Evolutionary conservation across 306 rosid species (phyloP), one percentile per base, ranked within the genome.

Genomic region (Castanea mollissima): DNA sequence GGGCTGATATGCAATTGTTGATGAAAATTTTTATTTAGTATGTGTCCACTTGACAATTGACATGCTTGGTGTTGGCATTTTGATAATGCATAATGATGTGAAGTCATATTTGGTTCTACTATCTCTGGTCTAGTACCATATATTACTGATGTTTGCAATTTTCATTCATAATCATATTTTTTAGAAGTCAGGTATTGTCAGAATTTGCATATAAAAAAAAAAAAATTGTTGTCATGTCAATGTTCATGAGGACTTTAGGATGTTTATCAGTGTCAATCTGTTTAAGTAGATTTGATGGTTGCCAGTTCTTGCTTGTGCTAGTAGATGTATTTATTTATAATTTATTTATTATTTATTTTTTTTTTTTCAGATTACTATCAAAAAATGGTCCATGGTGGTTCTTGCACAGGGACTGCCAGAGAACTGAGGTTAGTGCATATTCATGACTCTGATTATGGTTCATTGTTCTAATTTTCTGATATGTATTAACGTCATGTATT

Each of bases 371-470:
- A 85, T 87, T 89, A 74, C 86, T 83, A 69, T 89, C 92, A 69
- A 92, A 85, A 88, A 88, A 88, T 46, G 98, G 98, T 81, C 98
- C 98, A 14, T 94, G 96, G 97, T 92, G 97, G 97, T 94, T 94
- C 83, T 84, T 91, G 41, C 97, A 94, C 83, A 85, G 83, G 82
- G 84, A 87, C 82, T 81, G 79, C 19, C 85, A 77, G 60, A 75
- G 75, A 78, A 73, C 73, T 20, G 77, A 88, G 94, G 97, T 92
- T 73, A 74, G 89, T 77, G 25, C 55, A 72, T 70, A 63, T 69
- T 78, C 70, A 59, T 75, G 32, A 57, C 34, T 72, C 32, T 55
- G 55, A n/a, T 41, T n/a, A 2, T 19, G 5, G 55, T 44, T 27
- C 41, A 57, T 16, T 63, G 68, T 34, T 25, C 57, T 19, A n/a